Conservation (phyloP, 805 yeast genomes). For the Ogataea dorogensis region DNA sequence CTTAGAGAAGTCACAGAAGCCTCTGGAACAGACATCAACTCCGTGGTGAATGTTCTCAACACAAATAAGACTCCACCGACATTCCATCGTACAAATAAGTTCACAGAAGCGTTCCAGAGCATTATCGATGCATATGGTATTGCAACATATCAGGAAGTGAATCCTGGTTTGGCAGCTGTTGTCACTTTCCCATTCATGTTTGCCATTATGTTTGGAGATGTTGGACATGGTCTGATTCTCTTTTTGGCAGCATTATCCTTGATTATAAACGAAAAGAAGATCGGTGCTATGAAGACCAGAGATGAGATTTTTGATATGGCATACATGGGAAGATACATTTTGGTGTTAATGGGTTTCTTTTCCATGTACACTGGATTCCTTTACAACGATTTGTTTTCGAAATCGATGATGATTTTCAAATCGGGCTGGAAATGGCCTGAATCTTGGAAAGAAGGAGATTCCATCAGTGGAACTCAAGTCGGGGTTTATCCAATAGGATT, state of each 20-base stretch:
- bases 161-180: conserved; percentile 72
- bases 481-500: conserved; percentile 63
- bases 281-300: conserved; percentile 52
- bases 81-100: conserved; percentile 65
- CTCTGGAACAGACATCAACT: conserved; percentile 43
- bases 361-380: conserved; percentile 74
- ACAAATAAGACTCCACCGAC: conserved; percentile 74
- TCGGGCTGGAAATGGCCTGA: conserved; percentile 72
- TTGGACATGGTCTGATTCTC: conserved; percentile 73
- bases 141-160: conserved; percentile 72
- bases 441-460: conserved; percentile 48
- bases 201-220: conserved; percentile 82
- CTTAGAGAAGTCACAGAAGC: conserved; percentile 62
- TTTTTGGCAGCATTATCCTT: conserved; percentile 52
- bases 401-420: conserved; percentile 62
- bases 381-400: conserved; percentile 71
- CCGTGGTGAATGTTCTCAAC: conserved; percentile 56
- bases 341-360: conserved; percentile 67
- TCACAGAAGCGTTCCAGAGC: conserved; percentile 65
- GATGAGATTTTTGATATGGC: conserved; percentile 82
- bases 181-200: conserved; percentile 81
- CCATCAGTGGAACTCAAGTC: conserved; percentile 45
- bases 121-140: conserved; percentile 78
- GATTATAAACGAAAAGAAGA: conserved; percentile 52
- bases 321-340: conserved; percentile 64